A percentile compares a stretch with the other conserved stretches of the same genome.
Evolutionary conservation across 805 yeast genomes (phyloP).

Genomic region (Myxozyma vanderwaltii): DNA sequence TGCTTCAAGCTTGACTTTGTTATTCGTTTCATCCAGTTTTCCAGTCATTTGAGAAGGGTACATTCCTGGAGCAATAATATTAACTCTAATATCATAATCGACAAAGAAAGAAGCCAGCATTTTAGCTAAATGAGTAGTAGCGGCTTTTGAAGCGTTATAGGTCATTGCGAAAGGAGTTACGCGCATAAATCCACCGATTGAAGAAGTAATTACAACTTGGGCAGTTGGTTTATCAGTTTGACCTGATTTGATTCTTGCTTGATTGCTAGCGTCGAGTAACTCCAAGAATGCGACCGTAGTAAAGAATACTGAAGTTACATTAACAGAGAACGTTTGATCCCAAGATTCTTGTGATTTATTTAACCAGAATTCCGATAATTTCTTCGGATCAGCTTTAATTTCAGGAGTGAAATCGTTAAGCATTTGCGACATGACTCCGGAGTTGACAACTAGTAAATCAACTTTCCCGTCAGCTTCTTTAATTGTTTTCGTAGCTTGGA

Average conservation of each 20-base stretch:
- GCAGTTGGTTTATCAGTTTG: constrained; percentile 16
- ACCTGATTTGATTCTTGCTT: constrained; percentile 3
- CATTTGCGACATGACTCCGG: constrained; percentile 28
- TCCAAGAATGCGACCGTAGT: constrained; percentile 34
- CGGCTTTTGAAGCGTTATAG: constrained; percentile 34
- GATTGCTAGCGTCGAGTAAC: constrained; percentile 31
- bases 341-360: constrained; percentile 26
- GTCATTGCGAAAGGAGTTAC: constrained; percentile 28
- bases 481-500: constrained; percentile 25
- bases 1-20: constrained; percentile 39
- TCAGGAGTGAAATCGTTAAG: constrained; percentile 14
- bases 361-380: constrained; percentile 24
- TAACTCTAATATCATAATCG: constrained; percentile 55
- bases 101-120: constrained; percentile 31
- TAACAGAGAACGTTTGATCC: constrained; percentile 30
- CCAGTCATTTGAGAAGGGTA: constrained; percentile 58
- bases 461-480: constrained; percentile 28
- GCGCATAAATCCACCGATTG: constrained; percentile 33
- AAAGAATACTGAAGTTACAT: constrained; percentile 32
- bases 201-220: constrained; percentile 32
- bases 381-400: constrained; percentile 19
- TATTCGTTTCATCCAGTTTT: constrained; percentile 47
- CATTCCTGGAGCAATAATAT: constrained; percentile 64
- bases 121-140: constrained; percentile 32
- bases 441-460: constrained; percentile 31